Conservation (phyloP, 1,139 yeast species). For the Saccharomyces hybrid region DNA sequence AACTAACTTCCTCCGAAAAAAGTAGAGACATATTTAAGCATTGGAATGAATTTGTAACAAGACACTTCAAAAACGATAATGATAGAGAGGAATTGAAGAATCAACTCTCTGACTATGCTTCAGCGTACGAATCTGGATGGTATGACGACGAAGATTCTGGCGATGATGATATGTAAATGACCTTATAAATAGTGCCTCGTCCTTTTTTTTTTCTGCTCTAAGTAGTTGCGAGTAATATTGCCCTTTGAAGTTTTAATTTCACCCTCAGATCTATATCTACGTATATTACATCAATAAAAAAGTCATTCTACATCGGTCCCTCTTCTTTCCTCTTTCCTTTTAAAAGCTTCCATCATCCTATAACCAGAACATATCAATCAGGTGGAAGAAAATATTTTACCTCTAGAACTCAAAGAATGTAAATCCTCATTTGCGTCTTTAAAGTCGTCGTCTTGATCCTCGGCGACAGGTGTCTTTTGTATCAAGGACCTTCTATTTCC, state of each 20-base stretch:
- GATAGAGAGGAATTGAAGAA: slow-evolving; percentile 63
- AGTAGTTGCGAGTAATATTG: background rate
- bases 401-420: slow-evolving; percentile 19
- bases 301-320: background rate
- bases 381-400: slow-evolving; percentile 14
- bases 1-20: slow-evolving; percentile 41
- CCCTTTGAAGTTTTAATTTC: background rate
- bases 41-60: slow-evolving; percentile 43
- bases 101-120: slow-evolving; percentile 42
- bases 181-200: slow-evolving; percentile 24
- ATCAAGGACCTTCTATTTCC: slow-evolving; percentile 11
- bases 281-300: background rate
- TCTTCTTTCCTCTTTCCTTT: background rate
- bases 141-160: slow-evolving; percentile 39
- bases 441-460: slow-evolving; percentile 21
- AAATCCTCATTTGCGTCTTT: slow-evolving; percentile 28
- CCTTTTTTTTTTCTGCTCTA: background rate
- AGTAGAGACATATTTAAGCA: slow-evolving; percentile 41
- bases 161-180: slow-evolving; percentile 19
- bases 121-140: slow-evolving; percentile 54
- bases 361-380: background rate
- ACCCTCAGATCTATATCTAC: background rate
- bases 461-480: background rate
- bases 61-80: slow-evolving; percentile 42
- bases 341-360: background rate